Percentiles rank a stretch among this genome's conserved stretches.
Conservation (phyloP, 257 asterid species). For the Nicotiana obtusifolia region DNA sequence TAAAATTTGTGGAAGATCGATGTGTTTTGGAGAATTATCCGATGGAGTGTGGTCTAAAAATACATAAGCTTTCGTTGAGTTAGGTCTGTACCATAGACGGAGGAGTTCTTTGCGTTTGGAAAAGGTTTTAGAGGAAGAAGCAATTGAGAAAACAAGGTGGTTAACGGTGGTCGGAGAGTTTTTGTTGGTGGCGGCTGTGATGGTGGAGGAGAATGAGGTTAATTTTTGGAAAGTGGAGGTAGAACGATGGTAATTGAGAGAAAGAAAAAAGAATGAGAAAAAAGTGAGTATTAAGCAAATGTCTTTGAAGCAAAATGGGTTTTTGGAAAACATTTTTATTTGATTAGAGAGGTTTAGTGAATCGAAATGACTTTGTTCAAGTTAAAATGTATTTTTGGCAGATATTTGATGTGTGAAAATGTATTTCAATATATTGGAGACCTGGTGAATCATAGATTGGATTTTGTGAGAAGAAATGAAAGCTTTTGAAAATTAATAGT, state of each 20-base stretch:
- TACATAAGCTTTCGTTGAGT: background rate
- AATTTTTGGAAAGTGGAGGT: background rate
- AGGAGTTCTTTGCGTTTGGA: background rate
- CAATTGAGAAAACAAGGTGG: conserved; percentile 14
- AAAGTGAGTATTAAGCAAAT: background rate
- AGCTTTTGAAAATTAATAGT: background rate
- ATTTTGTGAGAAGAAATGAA: background rate
- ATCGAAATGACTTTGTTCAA: background rate
- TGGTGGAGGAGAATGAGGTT: background rate
- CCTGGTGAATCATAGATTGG: background rate
- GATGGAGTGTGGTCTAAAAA: background rate
- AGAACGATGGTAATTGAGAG: background rate
- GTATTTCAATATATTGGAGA: background rate
- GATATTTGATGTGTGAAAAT: background rate
- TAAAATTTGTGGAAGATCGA: background rate
- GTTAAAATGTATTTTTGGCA: background rate
- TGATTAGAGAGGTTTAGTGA: background rate
- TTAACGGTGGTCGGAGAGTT: background rate
- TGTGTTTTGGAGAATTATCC: background rate
- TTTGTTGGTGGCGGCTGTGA: background rate
- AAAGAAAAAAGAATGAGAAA: background rate
- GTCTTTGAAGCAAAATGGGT: conserved; percentile 7
- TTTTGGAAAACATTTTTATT: conserved; percentile 1
- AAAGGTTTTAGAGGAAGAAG: conserved; percentile 15
- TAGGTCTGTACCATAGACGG: conserved; percentile 6